Evolutionary conservation across 257 asterid species (phyloP).

Genomic region (Striga asiatica): DNA sequence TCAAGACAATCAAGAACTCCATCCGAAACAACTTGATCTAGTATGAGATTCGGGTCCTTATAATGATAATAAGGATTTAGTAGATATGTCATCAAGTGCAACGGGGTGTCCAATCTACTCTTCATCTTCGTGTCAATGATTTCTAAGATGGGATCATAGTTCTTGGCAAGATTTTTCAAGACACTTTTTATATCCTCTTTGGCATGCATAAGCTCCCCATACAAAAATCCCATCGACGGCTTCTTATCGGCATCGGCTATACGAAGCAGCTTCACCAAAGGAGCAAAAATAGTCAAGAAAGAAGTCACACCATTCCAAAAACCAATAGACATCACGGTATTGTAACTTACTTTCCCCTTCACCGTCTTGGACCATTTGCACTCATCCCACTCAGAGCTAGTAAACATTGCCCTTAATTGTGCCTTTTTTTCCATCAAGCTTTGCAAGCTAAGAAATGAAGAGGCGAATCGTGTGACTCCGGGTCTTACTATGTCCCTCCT

Average conservation of each 20-base stretch:
- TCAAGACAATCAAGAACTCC: no score
- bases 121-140: no score
- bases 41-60: no score
- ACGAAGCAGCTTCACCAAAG: not conserved
- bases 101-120: no score
- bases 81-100: no score
- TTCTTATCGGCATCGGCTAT: not conserved
- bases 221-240: not conserved
- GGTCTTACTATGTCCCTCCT: not conserved
- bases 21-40: no score
- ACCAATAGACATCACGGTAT: not conserved
- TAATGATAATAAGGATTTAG: no score
- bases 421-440: not conserved
- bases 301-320: no score
- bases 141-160: no score
- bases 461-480: not conserved
- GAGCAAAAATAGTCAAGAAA: not conserved
- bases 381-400: not conserved
- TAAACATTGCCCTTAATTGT: no score
- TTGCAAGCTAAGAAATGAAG: not conserved
- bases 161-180: no score
- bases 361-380: not conserved
- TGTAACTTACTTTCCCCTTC: not conserved
- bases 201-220: no score
- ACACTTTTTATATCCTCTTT: not conserved